These are phyloP conservation scores for Chaetomidium leptoderma DNA, from an alignment of 495 filamentous ascomycete species.

Conservation along the genomic window DNA sequence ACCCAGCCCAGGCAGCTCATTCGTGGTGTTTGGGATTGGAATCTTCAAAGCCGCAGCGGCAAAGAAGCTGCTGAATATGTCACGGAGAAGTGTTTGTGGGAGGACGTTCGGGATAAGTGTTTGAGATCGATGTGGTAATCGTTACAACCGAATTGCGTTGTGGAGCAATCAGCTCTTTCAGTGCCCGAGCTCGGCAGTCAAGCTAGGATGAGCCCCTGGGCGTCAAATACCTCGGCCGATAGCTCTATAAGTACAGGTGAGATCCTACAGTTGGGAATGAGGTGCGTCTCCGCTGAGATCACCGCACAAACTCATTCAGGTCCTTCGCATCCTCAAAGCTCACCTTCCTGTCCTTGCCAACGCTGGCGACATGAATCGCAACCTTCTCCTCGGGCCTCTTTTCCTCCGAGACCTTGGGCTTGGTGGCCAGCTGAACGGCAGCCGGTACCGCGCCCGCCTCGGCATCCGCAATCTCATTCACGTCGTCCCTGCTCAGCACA, in stretches of 20 bases:
- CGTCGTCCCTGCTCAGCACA: constrained; percentile 64
- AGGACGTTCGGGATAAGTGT: too few relatives aligned
- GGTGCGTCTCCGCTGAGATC: constrained; percentile 1
- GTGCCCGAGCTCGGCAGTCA: too few relatives aligned
- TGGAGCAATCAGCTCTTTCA: too few relatives aligned
- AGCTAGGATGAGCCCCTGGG: too few relatives aligned
- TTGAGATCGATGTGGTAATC: neutral
- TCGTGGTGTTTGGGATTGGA: too few relatives aligned
- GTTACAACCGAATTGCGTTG: too few relatives aligned
- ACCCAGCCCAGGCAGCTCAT: too few relatives aligned
- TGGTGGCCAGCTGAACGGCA: constrained; percentile 43
- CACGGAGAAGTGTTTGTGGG: too few relatives aligned
- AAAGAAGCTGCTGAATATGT: too few relatives aligned
- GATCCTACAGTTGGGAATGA: neutral
- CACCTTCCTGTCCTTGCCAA: constrained; percentile 65
- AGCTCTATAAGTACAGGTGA: too few relatives aligned
- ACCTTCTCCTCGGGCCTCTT: constrained; percentile 33
- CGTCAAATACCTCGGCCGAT: too few relatives aligned
- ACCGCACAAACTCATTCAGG: constrained; percentile 49
- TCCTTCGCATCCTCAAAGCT: constrained; percentile 58
- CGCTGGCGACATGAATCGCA: constrained; percentile 52
- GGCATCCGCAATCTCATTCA: constrained; percentile 80
- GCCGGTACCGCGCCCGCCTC: constrained; percentile 55
- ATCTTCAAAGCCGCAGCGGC: too few relatives aligned
- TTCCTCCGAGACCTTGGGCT: constrained; percentile 34